phyloP scores from a whole-genome alignment of 805 yeast species.

The Lipomyces kockii region DNA sequence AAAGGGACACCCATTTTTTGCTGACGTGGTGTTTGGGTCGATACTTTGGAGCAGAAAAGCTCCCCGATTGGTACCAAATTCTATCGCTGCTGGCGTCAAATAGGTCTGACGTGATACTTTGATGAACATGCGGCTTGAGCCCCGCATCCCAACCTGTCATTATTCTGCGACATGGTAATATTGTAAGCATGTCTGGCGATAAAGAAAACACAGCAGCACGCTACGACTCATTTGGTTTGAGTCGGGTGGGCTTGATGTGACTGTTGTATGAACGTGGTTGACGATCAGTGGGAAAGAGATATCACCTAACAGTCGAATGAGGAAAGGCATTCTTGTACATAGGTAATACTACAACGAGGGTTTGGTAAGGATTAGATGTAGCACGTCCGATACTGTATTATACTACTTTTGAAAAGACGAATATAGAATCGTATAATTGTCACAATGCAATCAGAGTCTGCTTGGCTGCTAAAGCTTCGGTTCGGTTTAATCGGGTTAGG shows the following conservation, averaged over 20 bases:
- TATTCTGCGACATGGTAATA: neutral
- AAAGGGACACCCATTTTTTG: conserved; percentile 74
- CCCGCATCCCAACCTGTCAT: neutral
- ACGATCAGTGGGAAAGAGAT: neutral
- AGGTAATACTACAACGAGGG: neutral
- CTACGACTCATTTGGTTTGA: neutral
- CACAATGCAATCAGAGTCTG: no score
- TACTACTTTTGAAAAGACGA: no score
- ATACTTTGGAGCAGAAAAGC: conserved; percentile 70
- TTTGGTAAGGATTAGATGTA: neutral
- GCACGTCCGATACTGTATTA: neutral
- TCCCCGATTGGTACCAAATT: conserved; percentile 56
- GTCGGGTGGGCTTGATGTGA: neutral
- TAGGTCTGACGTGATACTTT: neutral
- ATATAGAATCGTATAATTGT: no score
- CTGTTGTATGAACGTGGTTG: neutral
- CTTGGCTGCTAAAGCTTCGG: no score
- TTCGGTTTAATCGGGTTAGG: conserved; percentile 1
- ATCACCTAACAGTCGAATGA: neutral
- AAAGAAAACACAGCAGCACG: neutral
- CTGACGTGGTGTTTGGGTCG: conserved; percentile 67
- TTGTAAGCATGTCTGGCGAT: neutral
- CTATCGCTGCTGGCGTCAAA: neutral
- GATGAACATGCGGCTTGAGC: neutral
- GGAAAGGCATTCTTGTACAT: neutral